Percentiles rank a stretch among this genome's conserved stretches.
Evolutionary conservation across 768 basidiomycete genomes (phyloP).

Genomic region (Lentinula raphanica): DNA sequence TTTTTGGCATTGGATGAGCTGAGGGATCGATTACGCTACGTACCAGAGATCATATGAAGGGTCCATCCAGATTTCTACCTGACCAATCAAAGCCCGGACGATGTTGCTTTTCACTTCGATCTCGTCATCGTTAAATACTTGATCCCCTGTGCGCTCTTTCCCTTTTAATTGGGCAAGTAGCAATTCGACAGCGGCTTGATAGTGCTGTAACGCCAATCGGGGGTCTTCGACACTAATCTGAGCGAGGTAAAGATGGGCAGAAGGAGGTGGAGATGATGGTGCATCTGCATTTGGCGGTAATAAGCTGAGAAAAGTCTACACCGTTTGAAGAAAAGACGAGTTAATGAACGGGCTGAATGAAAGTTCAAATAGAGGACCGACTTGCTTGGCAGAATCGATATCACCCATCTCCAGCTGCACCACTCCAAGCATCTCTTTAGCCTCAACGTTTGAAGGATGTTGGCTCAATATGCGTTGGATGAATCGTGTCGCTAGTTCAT

Average conservation of each 20-base stretch:
- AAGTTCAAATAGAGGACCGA: constrained; percentile 19
- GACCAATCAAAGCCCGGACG: constrained; percentile 76
- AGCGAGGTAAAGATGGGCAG: constrained; percentile 85
- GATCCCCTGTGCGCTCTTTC: constrained; percentile 50
- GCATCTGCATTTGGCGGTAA: constrained; percentile 59
- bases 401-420: constrained; percentile 77
- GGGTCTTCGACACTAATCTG: constrained; percentile 80
- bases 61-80: constrained; percentile 97
- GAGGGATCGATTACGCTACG: constrained; percentile 14
- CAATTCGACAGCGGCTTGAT: constrained; percentile 74
- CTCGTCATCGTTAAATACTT: constrained; percentile 40
- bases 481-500: constrained; percentile 74
- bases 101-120: constrained; percentile 60
- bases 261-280: constrained; percentile 60
- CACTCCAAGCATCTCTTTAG: constrained; percentile 78
- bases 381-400: constrained; percentile 66
- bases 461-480: constrained; percentile 60
- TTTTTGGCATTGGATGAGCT: not conserved
- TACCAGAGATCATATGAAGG: constrained; percentile 84
- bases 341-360: not conserved
- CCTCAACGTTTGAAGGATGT: constrained; percentile 58
- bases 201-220: constrained; percentile 64
- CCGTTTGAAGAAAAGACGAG: not conserved
- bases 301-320: constrained; percentile 16
- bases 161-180: constrained; percentile 67